Evolutionary conservation across 2,329 filamentous ascomycete genomes (phyloP).

Genomic region (Aspergillus phoenicis): DNA sequence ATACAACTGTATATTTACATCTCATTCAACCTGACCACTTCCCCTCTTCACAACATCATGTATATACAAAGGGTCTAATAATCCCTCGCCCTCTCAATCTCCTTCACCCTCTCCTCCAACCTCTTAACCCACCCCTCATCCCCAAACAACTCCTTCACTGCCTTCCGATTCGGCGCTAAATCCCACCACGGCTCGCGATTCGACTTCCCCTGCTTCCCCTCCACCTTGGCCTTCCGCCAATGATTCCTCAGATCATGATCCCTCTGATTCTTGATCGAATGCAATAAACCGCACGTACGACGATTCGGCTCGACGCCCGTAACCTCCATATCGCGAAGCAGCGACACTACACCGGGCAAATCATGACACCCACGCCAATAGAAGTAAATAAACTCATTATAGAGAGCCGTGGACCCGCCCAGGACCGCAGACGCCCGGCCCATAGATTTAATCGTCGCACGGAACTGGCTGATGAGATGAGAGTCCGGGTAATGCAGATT

Average conservation of each 20-base stretch:
- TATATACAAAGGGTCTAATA: background rate
- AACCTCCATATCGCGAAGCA: conserved; percentile 50
- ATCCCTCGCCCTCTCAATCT: background rate
- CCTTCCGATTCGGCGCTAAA: conserved; percentile 33
- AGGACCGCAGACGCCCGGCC: conserved; percentile 48
- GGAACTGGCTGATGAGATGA: conserved; percentile 42
- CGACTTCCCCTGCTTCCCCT: background rate
- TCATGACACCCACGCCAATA: conserved; percentile 47
- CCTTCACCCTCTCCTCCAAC: conserved; percentile 20
- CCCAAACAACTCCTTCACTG: conserved; percentile 30
- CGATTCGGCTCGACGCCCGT: conserved; percentile 42
- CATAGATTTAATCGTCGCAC: conserved; percentile 43
- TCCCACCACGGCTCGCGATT: conserved; percentile 34
- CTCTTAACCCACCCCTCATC: conserved; percentile 31
- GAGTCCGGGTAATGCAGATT: conserved; percentile 46
- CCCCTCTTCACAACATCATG: too few species aligned
- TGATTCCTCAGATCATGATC: conserved; percentile 24
- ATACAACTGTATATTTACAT: conserved; percentile 6
- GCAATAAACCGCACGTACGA: conserved; percentile 37
- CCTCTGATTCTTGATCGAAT: conserved; percentile 32
- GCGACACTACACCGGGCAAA: conserved; percentile 41
- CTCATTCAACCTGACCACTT: too few species aligned
- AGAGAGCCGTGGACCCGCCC: conserved; percentile 45
- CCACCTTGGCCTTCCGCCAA: conserved; percentile 10
- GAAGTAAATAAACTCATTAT: conserved; percentile 48